Conservation (phyloP, 2,329 filamentous ascomycete genomes). For the Parascedosporium putredinis region DNA sequence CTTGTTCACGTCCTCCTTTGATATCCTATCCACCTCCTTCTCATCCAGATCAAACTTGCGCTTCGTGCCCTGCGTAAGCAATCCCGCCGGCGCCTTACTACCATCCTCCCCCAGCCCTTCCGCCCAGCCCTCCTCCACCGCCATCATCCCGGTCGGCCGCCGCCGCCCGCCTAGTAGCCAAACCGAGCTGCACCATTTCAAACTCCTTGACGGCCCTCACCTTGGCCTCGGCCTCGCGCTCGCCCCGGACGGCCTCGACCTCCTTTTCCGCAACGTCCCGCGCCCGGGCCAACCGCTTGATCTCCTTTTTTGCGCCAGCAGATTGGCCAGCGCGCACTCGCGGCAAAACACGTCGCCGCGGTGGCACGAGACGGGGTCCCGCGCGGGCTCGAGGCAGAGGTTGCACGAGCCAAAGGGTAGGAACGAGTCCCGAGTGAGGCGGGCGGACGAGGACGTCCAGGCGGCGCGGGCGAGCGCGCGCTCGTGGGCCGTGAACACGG, state of each 20-base stretch:
- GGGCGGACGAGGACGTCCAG: slow-evolving; percentile 76
- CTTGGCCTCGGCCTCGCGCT: slow-evolving; percentile 57
- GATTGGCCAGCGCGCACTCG: slow-evolving; percentile 83
- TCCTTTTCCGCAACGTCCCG: slow-evolving; percentile 34
- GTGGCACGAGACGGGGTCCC: slow-evolving; percentile 72
- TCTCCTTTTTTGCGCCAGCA: slow-evolving; percentile 86
- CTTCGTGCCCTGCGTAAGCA: slow-evolving; percentile 32
- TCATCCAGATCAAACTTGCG: slow-evolving; percentile 64
- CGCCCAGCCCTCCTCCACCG: slow-evolving; percentile 7
- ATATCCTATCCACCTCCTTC: slow-evolving; percentile 62
- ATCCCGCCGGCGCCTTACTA: background rate
- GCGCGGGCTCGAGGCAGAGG: slow-evolving; percentile 72
- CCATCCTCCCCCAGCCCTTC: slow-evolving; percentile 27
- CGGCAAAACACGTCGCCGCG: slow-evolving; percentile 89
- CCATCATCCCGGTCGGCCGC: too few relatives aligned
- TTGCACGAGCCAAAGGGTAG: slow-evolving; percentile 83
- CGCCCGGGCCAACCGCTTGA: slow-evolving; percentile 65
- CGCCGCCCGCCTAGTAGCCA: slow-evolving; percentile 20
- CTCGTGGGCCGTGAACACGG: slow-evolving; percentile 91
- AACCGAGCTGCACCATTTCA: slow-evolving; percentile 70
- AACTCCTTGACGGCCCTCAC: slow-evolving; percentile 69
- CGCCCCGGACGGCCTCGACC: slow-evolving; percentile 35
- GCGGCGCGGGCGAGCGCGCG: slow-evolving; percentile 68
- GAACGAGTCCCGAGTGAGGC: slow-evolving; percentile 81
- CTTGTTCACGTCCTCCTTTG: slow-evolving; percentile 57